A percentile compares a stretch with the other conserved stretches of the same genome.
These are phyloP conservation scores for Starmerella apicola DNA, from an alignment of 805 yeast species.

Conservation along the genomic window DNA sequence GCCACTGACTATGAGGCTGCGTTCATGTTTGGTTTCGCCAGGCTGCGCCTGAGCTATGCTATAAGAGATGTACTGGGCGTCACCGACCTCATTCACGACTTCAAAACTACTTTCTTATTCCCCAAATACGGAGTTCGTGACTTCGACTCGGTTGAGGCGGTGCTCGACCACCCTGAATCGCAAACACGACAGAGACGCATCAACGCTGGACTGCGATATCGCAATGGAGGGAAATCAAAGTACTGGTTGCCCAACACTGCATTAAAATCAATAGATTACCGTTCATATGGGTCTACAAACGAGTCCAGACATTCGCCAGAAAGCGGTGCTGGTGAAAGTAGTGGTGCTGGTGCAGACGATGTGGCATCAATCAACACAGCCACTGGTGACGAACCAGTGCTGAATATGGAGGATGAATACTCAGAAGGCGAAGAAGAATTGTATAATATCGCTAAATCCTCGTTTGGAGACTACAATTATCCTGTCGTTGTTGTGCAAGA, in stretches of 20 bases:
- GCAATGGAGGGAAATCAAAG: conserved; percentile 61
- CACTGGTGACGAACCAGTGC: background rate
- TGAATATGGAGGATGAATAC: conserved; percentile 11
- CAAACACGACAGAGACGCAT: conserved; percentile 54
- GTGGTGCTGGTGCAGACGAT: background rate
- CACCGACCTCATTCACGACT: conserved; percentile 70
- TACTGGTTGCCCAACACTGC: conserved; percentile 54
- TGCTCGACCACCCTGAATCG: conserved; percentile 52
- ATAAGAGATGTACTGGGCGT: conserved; percentile 62
- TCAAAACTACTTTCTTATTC: conserved; percentile 54
- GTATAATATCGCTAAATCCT: conserved; percentile 25
- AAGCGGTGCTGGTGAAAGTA: background rate
- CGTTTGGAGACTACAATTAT: conserved; percentile 34
- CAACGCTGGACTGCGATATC: conserved; percentile 71
- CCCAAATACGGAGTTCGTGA: conserved; percentile 65
- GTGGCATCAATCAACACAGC: too few relatives aligned
- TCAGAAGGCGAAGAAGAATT: conserved; percentile 27
- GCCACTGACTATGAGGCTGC: conserved; percentile 55
- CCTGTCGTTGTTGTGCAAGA: conserved; percentile 31
- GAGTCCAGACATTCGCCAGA: background rate
- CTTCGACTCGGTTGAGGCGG: conserved; percentile 69
- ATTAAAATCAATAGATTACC: background rate
- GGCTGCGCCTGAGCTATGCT: conserved; percentile 52
- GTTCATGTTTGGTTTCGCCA: conserved; percentile 53
- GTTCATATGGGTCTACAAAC: background rate